phyloP scores from a whole-genome alignment of 2,329 filamentous ascomycete genomes.

The Sporothrix luriei region DNA sequence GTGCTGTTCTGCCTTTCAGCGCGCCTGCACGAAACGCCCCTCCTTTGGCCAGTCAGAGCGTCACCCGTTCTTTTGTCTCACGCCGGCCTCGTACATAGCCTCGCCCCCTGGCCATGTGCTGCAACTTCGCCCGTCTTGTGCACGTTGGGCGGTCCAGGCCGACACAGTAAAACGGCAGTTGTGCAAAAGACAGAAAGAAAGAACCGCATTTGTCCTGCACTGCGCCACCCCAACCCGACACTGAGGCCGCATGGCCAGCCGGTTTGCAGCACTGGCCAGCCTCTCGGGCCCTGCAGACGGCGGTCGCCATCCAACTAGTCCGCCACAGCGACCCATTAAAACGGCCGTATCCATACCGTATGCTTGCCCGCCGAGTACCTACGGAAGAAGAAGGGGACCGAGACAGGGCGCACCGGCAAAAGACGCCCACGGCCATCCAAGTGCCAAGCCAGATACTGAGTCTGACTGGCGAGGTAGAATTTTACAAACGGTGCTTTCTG shows the following conservation, averaged over 20 bases:
- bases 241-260: background rate
- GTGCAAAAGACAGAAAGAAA: background rate
- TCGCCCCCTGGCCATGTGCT: background rate
- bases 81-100: background rate
- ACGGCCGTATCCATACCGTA: background rate
- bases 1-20: conserved; percentile 14
- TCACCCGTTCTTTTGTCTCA: background rate
- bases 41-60: background rate
- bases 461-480: background rate
- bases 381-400: background rate
- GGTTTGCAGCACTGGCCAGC: background rate
- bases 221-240: background rate
- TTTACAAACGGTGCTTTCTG: background rate
- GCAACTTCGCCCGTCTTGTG: background rate
- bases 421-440: background rate
- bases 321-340: background rate
- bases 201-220: background rate
- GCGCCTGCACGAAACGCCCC: background rate
- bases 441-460: conserved; percentile 4
- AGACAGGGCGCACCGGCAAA: background rate
- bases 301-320: background rate
- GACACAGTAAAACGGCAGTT: background rate
- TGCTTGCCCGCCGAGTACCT: background rate
- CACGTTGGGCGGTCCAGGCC: too few species aligned
- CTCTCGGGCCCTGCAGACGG: conserved; percentile 4